Evolutionary conservation across 495 filamentous ascomycete genomes (phyloP).

Genomic region (Talaromyces liani): DNA sequence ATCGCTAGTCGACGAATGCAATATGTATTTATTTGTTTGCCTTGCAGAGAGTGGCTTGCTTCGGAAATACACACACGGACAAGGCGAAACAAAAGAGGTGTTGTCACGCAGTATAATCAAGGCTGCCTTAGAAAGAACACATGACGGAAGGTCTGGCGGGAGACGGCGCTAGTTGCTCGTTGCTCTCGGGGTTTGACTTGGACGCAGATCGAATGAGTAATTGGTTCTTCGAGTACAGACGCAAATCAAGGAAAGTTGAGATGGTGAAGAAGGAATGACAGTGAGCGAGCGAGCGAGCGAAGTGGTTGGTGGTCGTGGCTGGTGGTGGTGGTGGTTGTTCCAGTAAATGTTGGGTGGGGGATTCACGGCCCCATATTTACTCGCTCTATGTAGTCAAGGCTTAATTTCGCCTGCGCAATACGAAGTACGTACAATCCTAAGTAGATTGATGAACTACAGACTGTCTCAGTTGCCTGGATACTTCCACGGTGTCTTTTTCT

Average conservation of each 20-base stretch:
- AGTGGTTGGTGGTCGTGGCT: background rate
- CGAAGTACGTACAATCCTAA: background rate
- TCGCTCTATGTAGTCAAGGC: background rate
- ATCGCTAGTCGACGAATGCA: background rate
- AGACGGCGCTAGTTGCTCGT: background rate
- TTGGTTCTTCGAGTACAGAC: background rate
- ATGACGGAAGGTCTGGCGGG: background rate
- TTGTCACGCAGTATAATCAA: background rate
- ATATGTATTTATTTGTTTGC: background rate
- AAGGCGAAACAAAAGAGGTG: background rate
- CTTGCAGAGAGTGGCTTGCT: background rate
- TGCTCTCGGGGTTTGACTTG: background rate
- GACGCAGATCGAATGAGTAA: background rate
- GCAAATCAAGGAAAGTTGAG: background rate
- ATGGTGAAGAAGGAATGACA: background rate
- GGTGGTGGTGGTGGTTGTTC: background rate
- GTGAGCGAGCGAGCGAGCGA: background rate
- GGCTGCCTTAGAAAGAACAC: constrained; percentile 1
- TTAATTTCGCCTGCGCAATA: background rate
- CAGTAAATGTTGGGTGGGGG: background rate
- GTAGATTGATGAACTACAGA: background rate
- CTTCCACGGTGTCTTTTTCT: background rate
- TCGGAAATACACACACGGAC: background rate
- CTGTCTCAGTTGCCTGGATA: background rate
- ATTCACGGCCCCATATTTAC: background rate